phyloP scores from a whole-genome alignment of 805 yeast genomes.

The Sugiyamaella valdiviana region DNA sequence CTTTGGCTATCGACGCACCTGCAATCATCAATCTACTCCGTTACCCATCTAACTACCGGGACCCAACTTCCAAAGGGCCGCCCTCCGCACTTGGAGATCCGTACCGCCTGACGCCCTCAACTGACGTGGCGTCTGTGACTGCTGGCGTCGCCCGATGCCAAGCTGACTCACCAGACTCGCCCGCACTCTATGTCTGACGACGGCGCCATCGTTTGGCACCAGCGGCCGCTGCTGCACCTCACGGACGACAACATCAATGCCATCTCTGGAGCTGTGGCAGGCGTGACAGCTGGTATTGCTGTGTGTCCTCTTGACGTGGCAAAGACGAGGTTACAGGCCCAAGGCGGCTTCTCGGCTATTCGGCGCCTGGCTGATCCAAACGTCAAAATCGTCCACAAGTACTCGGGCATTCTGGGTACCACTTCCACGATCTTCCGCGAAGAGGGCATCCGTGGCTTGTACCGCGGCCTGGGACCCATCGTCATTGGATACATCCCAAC shows the following conservation, averaged over 20 bases:
- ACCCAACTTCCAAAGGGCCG: no score
- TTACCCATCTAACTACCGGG: no score
- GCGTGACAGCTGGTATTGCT: constrained; percentile 77
- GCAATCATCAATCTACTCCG: no score
- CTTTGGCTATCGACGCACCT: no score
- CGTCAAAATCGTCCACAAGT: constrained; percentile 7
- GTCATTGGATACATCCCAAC: constrained; percentile 92
- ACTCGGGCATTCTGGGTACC: constrained; percentile 42
- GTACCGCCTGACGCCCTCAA: no score
- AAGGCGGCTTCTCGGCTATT: constrained; percentile 45
- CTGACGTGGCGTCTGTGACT: no score
- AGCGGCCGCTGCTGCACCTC: constrained; percentile 5
- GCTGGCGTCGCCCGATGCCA: neutral
- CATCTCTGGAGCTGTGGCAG: constrained; percentile 87
- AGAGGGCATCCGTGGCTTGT: constrained; percentile 79
- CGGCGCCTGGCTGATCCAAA: constrained; percentile 7
- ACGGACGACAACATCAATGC: constrained; percentile 49
- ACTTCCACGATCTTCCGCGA: constrained; percentile 59
- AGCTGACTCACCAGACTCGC: neutral
- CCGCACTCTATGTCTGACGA: constrained; percentile 9
- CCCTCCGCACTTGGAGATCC: no score
- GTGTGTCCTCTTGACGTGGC: constrained; percentile 97
- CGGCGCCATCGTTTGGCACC: constrained; percentile 7
- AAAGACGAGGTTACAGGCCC: constrained; percentile 90
- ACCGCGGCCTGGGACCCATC: constrained; percentile 89